Evolutionary conservation across 129 eudicot genomes (phyloP).

Genomic region (Oenanthe sinensis): DNA sequence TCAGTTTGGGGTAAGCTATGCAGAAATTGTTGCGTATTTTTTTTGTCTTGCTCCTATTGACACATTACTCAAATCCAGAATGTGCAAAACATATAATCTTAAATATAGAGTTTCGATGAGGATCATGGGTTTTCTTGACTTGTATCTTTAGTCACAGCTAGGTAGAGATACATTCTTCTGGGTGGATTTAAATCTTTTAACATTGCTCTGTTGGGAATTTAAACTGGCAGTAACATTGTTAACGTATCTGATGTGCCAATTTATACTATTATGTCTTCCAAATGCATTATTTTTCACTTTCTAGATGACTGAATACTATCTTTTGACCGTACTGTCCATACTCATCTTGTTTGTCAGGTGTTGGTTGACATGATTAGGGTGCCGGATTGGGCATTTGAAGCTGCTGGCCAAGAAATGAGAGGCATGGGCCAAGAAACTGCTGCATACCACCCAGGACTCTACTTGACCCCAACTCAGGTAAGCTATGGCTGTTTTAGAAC

Average conservation of each 20-base stretch:
- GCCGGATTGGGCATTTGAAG: conserved; percentile 85
- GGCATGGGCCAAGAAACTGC: conserved; percentile 73
- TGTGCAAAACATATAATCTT: background rate
- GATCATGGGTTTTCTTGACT: conserved; percentile 1
- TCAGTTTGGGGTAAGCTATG: conserved; percentile 56
- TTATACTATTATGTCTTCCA: background rate
- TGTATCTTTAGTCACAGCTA: background rate
- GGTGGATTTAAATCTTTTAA: background rate
- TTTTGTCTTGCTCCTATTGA: background rate
- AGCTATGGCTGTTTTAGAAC: background rate
- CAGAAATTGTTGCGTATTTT: background rate
- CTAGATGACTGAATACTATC: background rate
- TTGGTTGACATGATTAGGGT: conserved; percentile 80
- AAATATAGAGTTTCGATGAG: no score
- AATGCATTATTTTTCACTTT: background rate
- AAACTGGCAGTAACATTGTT: background rate
- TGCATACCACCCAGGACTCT: conserved; percentile 69
- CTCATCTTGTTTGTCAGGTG: conserved; percentile 32
- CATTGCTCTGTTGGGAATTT: background rate
- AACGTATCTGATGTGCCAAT: background rate
- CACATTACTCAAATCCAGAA: background rate
- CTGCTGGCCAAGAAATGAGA: conserved; percentile 79
- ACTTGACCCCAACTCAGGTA: conserved; percentile 91
- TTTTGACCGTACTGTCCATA: background rate
- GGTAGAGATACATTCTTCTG: background rate